phyloP scores from a whole-genome alignment of 805 yeast genomes.

The Kuraishia hungarica region DNA sequence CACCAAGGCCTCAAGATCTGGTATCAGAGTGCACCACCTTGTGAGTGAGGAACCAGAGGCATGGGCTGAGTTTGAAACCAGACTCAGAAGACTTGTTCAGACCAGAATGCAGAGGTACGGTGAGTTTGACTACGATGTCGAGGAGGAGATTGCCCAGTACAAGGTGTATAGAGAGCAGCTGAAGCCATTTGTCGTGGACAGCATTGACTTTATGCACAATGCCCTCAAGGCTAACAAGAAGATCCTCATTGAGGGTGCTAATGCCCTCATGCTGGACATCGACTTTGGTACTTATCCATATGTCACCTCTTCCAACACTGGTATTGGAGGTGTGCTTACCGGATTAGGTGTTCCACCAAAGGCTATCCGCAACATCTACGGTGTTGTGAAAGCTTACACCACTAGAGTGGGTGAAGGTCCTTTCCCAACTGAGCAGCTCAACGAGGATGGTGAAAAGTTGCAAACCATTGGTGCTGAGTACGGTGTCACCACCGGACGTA shows the following conservation, averaged over 20 bases:
- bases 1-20: conserved; percentile 94
- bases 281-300: conserved; percentile 98
- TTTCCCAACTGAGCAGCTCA: conserved; percentile 95
- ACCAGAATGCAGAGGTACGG: conserved; percentile 90
- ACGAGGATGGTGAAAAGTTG: conserved; percentile 75
- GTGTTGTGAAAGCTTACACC: conserved; percentile 97
- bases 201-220: conserved; percentile 73
- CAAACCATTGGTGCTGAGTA: conserved; percentile 91
- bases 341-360: conserved; percentile 96
- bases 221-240: conserved; percentile 75
- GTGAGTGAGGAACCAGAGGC: conserved; percentile 84
- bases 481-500: conserved; percentile 98
- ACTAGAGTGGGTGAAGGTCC: conserved; percentile 99
- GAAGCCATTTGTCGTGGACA: conserved; percentile 90
- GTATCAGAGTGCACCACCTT: conserved; percentile 93
- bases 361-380: conserved; percentile 70
- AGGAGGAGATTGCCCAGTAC: conserved; percentile 71
- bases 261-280: conserved; percentile 94
- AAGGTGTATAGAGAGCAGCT: conserved; percentile 64
- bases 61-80: conserved; percentile 83
- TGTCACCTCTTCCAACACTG: conserved; percentile 92
- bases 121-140: conserved; percentile 79
- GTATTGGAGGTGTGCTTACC: conserved; percentile 96
- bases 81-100: conserved; percentile 67
- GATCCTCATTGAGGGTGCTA: conserved; percentile 95